A percentile compares a stretch with the other conserved stretches of the same genome.
Conservation (phyloP, 768 basidiomycete genomes). For the Pulveroboletus frians region DNA sequence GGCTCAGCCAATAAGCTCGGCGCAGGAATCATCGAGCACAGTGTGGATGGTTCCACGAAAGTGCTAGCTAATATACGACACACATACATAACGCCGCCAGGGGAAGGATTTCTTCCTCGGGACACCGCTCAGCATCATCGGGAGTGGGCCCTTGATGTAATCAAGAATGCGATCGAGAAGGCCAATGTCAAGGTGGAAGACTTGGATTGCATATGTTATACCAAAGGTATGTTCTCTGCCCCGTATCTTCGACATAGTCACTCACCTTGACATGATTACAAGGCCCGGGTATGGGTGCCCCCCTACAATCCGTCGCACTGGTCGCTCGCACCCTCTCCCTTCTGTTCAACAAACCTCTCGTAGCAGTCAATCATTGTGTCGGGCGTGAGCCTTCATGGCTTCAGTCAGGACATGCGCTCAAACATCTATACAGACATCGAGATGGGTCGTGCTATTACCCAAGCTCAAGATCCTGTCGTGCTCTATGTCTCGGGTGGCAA, state of each 20-base stretch:
- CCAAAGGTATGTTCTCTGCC: slow-evolving; percentile 62
- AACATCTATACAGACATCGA: slow-evolving; percentile 72
- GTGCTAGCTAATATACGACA: slow-evolving; percentile 93
- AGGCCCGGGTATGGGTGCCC: slow-evolving; percentile 99
- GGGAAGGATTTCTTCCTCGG: slow-evolving; percentile 93
- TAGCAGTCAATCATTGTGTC: slow-evolving; percentile 98
- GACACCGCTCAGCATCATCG: slow-evolving; percentile 97
- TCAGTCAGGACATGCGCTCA: not conserved
- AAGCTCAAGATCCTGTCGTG: slow-evolving; percentile 91
- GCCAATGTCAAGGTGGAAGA: slow-evolving; percentile 70
- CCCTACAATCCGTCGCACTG: slow-evolving; percentile 89
- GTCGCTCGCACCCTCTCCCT: slow-evolving; percentile 89
- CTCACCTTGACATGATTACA: not conserved
- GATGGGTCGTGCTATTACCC: slow-evolving; percentile 94
- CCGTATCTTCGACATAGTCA: not conserved
- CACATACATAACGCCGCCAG: slow-evolving; percentile 98
- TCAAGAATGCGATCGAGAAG: slow-evolving; percentile 66
- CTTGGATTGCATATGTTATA: slow-evolving; percentile 93
- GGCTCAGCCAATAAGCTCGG: slow-evolving; percentile 98
- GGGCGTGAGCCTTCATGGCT: slow-evolving; percentile 62
- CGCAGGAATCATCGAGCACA: slow-evolving; percentile 85
- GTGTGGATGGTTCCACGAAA: slow-evolving; percentile 59
- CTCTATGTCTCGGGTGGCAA: slow-evolving; percentile 99
- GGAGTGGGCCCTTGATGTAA: slow-evolving; percentile 82
- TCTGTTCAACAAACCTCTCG: slow-evolving; percentile 82